These are phyloP conservation scores for Verticillium alfalfae DNA, from an alignment of 2,329 filamentous ascomycete species.

Conservation along the genomic window DNA sequence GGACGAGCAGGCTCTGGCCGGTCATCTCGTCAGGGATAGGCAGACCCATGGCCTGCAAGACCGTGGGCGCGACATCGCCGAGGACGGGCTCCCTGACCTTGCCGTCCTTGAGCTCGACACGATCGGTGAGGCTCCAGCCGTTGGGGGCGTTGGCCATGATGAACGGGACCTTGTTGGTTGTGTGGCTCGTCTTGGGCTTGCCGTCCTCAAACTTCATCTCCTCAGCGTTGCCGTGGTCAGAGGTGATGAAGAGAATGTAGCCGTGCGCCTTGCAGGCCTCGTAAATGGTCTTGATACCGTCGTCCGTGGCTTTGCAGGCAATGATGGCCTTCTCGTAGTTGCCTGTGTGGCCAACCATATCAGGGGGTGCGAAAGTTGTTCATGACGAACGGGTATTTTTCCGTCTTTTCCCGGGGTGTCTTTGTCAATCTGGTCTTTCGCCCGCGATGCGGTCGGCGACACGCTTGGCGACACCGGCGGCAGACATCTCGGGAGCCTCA, in stretches of 20 bases:
- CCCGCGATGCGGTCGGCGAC: conserved; percentile 72
- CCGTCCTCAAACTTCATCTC: conserved; percentile 97
- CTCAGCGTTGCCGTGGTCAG: conserved; percentile 97
- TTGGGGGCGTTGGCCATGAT: conserved; percentile 95
- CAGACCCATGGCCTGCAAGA: conserved; percentile 86
- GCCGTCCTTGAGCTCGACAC: conserved; percentile 52
- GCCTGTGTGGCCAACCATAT: conserved; percentile 99
- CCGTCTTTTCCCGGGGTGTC: not conserved
- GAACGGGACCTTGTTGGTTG: conserved; percentile 95
- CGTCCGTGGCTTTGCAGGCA: conserved; percentile 81
- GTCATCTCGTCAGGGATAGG: conserved; percentile 90
- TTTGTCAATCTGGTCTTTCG: not conserved
- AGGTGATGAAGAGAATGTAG: conserved; percentile 91
- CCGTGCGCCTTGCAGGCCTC: conserved; percentile 90
- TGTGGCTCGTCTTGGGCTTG: conserved; percentile 97
- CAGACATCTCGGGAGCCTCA: conserved; percentile 91
- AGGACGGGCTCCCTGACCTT: conserved; percentile 65
- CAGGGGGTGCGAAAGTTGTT: conserved; percentile 99
- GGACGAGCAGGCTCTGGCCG: conserved; percentile 75
- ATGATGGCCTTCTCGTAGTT: conserved; percentile 92
- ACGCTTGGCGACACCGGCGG: conserved; percentile 82
- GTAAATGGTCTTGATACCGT: conserved; percentile 87
- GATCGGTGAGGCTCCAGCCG: conserved; percentile 65
- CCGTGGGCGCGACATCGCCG: conserved; percentile 92
- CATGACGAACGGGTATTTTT: conserved; percentile 92